Evolutionary conservation across 495 filamentous ascomycete species (phyloP).

Genomic region (Penicillium coprophilum): DNA sequence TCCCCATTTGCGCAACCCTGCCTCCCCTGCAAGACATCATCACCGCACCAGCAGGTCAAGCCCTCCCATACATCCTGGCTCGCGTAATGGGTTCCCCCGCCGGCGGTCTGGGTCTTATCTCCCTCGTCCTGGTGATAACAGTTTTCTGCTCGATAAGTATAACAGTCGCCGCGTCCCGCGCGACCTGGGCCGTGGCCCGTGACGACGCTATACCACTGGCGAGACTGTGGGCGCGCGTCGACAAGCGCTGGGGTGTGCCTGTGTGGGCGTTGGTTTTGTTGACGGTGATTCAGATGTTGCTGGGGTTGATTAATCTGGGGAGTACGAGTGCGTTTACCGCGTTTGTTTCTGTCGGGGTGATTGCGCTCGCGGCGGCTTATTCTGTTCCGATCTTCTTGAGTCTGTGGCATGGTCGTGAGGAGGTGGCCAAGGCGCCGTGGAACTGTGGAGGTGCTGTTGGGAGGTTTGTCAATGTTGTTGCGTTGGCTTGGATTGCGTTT

Average conservation of each 20-base stretch:
- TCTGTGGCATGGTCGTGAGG: conserved; percentile 48
- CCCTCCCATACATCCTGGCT: conserved; percentile 50
- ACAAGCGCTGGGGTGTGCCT: conserved; percentile 33
- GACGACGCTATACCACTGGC: conserved; percentile 49
- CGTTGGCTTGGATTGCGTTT: conserved; percentile 59
- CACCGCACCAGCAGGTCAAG: conserved; percentile 39
- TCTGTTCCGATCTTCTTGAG: conserved; percentile 57
- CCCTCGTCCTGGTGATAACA: conserved; percentile 59
- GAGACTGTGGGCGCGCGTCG: conserved; percentile 34
- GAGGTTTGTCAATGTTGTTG: conserved; percentile 53
- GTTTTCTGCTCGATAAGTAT: conserved; percentile 64
- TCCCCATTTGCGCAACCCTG: conserved; percentile 49
- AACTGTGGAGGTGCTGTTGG: conserved; percentile 56
- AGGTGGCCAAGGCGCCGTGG: conserved; percentile 56
- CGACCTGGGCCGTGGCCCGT: conserved; percentile 61
- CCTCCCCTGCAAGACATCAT: conserved; percentile 46
- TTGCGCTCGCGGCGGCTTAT: conserved; percentile 58
- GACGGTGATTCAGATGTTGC: conserved; percentile 43
- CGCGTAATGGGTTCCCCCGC: conserved; percentile 46
- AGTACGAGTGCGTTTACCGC: conserved; percentile 59
- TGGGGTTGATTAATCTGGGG: conserved; percentile 66
- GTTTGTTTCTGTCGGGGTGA: conserved; percentile 63
- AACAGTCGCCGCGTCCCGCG: conserved; percentile 58
- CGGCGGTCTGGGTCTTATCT: conserved; percentile 48
- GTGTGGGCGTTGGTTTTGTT: conserved; percentile 38